Evolutionary conservation across 2,329 filamentous ascomycete genomes (phyloP).

Genomic region (Leptodontidium sp.): DNA sequence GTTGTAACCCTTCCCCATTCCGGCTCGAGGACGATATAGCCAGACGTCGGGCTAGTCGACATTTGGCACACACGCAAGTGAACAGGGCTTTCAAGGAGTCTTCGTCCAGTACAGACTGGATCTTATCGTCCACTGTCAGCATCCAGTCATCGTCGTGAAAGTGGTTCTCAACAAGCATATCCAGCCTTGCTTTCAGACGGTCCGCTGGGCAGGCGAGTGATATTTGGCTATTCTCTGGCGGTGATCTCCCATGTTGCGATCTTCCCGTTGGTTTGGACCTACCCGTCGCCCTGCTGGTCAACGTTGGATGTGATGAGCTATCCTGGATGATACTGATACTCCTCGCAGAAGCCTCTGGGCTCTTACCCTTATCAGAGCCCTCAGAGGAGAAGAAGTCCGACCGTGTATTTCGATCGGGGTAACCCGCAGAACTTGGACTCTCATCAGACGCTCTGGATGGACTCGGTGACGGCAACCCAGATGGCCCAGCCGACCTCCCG

Average conservation of each 20-base stretch:
- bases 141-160: constrained; percentile 17
- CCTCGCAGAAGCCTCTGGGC: neutral
- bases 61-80: constrained; percentile 8
- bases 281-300: constrained; percentile 2
- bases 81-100: constrained; percentile 2
- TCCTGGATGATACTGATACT: constrained; percentile 9
- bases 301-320: constrained; percentile 4
- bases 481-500: constrained; percentile 1
- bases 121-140: constrained; percentile 3
- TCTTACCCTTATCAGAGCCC: constrained; percentile 10
- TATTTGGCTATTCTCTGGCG: neutral
- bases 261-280: neutral
- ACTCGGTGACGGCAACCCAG: constrained; percentile 6
- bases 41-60: neutral
- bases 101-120: constrained; percentile 4
- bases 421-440: constrained; percentile 8
- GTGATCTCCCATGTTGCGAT: constrained; percentile 1
- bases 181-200: neutral
- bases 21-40: neutral
- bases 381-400: neutral
- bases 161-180: constrained; percentile 8
- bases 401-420: constrained; percentile 8
- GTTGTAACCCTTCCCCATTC: constrained; percentile 2
- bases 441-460: constrained; percentile 10
- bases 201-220: constrained; percentile 16